Conservation (phyloP, 768 basidiomycete species). For the Termitomyces sp. region DNA sequence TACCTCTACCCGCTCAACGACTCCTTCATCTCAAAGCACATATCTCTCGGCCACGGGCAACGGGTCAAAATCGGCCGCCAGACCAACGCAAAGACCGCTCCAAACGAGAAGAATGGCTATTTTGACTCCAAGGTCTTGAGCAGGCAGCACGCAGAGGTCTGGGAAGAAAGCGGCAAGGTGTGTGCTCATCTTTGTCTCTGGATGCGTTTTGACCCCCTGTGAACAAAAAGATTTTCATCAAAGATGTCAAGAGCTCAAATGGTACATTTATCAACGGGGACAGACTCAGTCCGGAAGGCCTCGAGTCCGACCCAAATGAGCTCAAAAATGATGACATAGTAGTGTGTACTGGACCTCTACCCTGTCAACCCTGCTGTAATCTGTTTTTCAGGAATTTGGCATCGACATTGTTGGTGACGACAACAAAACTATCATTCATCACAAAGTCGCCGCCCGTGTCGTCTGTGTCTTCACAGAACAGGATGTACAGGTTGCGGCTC, state of each 20-base stretch:
- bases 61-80: conserved; percentile 92
- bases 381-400: conserved; percentile 78
- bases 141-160: conserved; percentile 96
- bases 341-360: conserved; percentile 43
- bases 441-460: conserved; percentile 95
- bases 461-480: conserved; percentile 84
- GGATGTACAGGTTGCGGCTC: conserved; percentile 72
- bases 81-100: conserved; percentile 93
- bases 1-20: conserved; percentile 91
- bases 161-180: conserved; percentile 87
- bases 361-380: conserved; percentile 2
- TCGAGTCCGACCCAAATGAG: conserved; percentile 90
- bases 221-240: conserved; percentile 82
- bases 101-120: conserved; percentile 90
- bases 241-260: conserved; percentile 96
- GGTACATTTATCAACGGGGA: conserved; percentile 98
- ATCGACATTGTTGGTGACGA: conserved; percentile 99
- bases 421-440: conserved; percentile 96
- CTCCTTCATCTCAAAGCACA: conserved; percentile 92
- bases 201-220: conserved; percentile 4
- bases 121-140: conserved; percentile 95
- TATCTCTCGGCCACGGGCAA: conserved; percentile 62
- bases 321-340: conserved; percentile 95
- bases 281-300: conserved; percentile 80
- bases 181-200: conserved; percentile 6